Evolutionary conservation across 352 stramenopile species (phyloP).

Genomic region (Phytophthora ramorum): DNA sequence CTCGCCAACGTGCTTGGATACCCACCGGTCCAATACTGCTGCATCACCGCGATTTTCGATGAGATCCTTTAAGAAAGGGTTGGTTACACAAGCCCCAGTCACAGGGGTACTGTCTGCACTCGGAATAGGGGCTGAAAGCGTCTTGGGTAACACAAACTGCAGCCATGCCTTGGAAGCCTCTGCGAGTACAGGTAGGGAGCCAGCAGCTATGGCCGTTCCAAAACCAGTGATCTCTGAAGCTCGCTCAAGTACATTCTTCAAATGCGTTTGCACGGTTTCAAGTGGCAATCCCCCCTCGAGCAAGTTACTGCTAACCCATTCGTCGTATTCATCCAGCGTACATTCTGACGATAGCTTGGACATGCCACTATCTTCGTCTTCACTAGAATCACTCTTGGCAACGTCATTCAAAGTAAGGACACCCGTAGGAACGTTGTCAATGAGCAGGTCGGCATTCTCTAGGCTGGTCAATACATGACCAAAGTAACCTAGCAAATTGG

Average conservation of each 20-base stretch:
- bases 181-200: conserved; percentile 46
- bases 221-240: conserved; percentile 58
- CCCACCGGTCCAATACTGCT: conserved; percentile 70
- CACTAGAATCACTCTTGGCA: conserved; percentile 41
- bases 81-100: conserved; percentile 24
- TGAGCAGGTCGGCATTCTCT: conserved; percentile 64
- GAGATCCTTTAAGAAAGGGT: conserved; percentile 72
- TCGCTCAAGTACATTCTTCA: conserved; percentile 62
- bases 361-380: conserved; percentile 41
- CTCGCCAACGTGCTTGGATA: conserved; percentile 85
- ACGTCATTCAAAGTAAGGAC: conserved; percentile 39
- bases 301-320: conserved; percentile 79
- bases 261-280: conserved; percentile 62
- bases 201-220: conserved; percentile 16
- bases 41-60: conserved; percentile 70
- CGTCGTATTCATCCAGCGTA: conserved; percentile 82
- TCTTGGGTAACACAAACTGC: conserved; percentile 67
- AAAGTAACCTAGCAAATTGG: conserved; percentile 82
- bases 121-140: conserved; percentile 39
- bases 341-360: conserved; percentile 65
- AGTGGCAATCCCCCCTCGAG: conserved; percentile 78
- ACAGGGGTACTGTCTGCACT: conserved; percentile 25
- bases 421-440: conserved; percentile 39
- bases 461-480: conserved; percentile 70
- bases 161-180: conserved; percentile 65